phyloP scores from a whole-genome alignment of 768 basidiomycete species.

The Leucocoprinus sp. region DNA sequence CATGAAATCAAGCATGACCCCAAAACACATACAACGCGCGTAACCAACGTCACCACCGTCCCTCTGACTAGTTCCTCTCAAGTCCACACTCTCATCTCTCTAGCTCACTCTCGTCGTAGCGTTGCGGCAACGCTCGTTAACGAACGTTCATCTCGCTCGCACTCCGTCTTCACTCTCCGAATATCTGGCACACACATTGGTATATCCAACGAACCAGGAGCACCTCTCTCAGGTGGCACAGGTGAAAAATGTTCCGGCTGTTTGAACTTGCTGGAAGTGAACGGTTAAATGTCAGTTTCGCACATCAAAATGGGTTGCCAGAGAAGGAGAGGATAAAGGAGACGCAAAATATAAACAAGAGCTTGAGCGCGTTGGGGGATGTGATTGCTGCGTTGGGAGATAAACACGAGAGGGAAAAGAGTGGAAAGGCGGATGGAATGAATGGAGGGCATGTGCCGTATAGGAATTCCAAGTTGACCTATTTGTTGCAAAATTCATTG shows the following conservation, averaged over 20 bases:
- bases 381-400: slow-evolving; percentile 88
- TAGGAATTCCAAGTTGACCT: slow-evolving; percentile 92
- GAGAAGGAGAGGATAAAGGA: slow-evolving; percentile 84
- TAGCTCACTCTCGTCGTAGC: slow-evolving; percentile 74
- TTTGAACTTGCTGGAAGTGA: slow-evolving; percentile 92
- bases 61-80: slow-evolving; percentile 67
- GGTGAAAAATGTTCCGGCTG: slow-evolving; percentile 78
- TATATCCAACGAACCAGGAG: slow-evolving; percentile 6
- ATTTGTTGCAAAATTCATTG: slow-evolving; percentile 85
- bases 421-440: slow-evolving; percentile 47
- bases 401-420: slow-evolving; percentile 60
- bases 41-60: slow-evolving; percentile 76
- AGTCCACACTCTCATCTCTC: slow-evolving; percentile 63
- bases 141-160: slow-evolving; percentile 88
- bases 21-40: slow-evolving; percentile 66
- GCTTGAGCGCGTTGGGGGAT: slow-evolving; percentile 86
- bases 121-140: slow-evolving; percentile 94
- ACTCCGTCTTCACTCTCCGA: slow-evolving; percentile 87
- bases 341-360: slow-evolving; percentile 90
- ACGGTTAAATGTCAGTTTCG: slow-evolving; percentile 67
- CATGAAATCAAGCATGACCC: slow-evolving; percentile 91
- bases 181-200: slow-evolving; percentile 67
- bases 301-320: slow-evolving; percentile 24
- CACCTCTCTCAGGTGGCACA: slow-evolving; percentile 26
- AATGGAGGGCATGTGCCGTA: slow-evolving; percentile 86